Base-by-base conservation (phyloP, 2,329 filamentous ascomycete genomes). In the Fragosphaeria purpurea region DNA sequence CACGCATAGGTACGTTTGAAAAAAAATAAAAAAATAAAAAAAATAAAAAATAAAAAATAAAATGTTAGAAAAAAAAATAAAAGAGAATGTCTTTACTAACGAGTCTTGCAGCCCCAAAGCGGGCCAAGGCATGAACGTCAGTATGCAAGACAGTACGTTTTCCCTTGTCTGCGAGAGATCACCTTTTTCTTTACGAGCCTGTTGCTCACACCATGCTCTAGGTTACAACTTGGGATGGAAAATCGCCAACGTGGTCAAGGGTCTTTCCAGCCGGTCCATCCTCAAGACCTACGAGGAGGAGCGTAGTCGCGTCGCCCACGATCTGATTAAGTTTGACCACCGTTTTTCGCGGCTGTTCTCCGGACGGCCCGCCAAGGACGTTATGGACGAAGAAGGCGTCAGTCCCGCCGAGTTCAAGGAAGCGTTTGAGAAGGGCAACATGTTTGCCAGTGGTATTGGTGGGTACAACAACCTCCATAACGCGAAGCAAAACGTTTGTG, bases 41-140 rank as follows among this genome's bases (percentile, higher is more conserved):
- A 68, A 22, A 22, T 37, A 22, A 22, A 22, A 22, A 22, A 22
- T 22, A 22, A 22, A 22, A 22, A 22, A 22, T 3, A 39, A 35
- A 13, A 67, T 69, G 56, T 68, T 65, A 0, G 63, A 68, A 22
- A 22, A 22, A 22, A 22, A 22, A 22, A 22, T 22, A 22, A 22
- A 22, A 22, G 3, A 22, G 22, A 22, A 22, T 3, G 3, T 22
- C 22, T 3, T 22, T 22, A 22, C 3, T 22, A 22, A 22, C 22
- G 35, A 37, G 35, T 37, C 4, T 37, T 7, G 35, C 60, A 58
- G 7, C 2, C 81, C 80, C 22, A 85, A 85, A 59, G 81, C 79
- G 0, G 81, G 81, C 2, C 82, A 85, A 59, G 83, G 83, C 10
- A 86, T 86, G 82, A 87, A 87, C 57, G 77, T 85, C 2, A 77